Base-by-base conservation (phyloP, 495 filamentous ascomycete genomes). In the Astrocystis sublimbata region DNA sequence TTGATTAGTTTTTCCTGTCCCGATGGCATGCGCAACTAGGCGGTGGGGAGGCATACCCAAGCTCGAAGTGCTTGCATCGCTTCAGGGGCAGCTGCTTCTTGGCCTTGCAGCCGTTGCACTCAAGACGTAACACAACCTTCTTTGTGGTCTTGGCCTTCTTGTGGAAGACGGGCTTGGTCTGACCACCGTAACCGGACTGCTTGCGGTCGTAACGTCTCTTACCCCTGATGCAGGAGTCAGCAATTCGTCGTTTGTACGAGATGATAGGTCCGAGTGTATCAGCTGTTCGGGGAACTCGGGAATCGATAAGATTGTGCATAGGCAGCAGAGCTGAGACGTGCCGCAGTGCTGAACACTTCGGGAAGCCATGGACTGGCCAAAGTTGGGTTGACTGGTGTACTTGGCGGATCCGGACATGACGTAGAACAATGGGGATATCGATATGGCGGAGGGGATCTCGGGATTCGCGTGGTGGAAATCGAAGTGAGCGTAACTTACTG, bases 91-190 rank as follows among this genome's bases (percentile, higher is more conserved):
- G 83, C 83, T 98, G 96, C 78, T 92, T 92, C 91, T 98, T 99
- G 72, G 92, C 88, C 89, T 98, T 98, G 90, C 94, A 98, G 45
- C 75, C 67, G 69, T 90, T 93, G 84, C 96, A 98, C 81, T 99
- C 94, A 74, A 99, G 83, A 80, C 96, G 86, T 72, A 99, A 83
- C 77, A 99, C 96, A 70, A 99, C 88, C 90, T 99, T 99, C 89
- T 98, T 99, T 73, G 96, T 99, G 67, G 96, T 98, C 89, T 99
- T 99, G 65, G 96, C 96, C 86, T 97, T 97, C 88, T 98, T 98
- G 90, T 97, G 93, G 89, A 99, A 72, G 55, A 72, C 70, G 40
- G 70, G 70, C 84, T 98, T 98, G 66, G 94, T 98, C 84, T 98
- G 94, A 89, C 94, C 94, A 88, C 96, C 94, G 83, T 97, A 98